Percentiles rank a stretch among this genome's conserved stretches.
Conservation (phyloP, 768 basidiomycete genomes). For the Kwoniella mangroviensis region DNA sequence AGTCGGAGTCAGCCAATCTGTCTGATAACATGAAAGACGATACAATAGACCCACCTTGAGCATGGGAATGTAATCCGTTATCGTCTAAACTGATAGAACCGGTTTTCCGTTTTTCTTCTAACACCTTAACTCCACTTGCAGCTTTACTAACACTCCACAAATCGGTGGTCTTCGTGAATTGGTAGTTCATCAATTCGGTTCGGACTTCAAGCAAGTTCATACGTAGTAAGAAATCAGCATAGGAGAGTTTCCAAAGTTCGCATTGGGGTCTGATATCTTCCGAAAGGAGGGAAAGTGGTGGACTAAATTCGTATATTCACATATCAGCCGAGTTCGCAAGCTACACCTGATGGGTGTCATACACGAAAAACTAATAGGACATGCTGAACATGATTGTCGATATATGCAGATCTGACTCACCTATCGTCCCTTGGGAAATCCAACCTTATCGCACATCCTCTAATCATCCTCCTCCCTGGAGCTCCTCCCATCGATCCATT, state of each 20-base stretch:
- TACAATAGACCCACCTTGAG: conserved; percentile 14
- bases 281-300: conserved; percentile 32
- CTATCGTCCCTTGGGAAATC: conserved; percentile 33
- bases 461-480: conserved; percentile 16
- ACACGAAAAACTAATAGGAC: conserved; percentile 4
- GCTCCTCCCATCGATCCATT: conserved; percentile 4
- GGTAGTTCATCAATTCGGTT: conserved; percentile 32
- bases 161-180: conserved; percentile 17
- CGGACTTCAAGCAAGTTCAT: conserved; percentile 36
- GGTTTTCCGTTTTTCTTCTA: conserved; percentile 4
- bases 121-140: conserved; percentile 15
- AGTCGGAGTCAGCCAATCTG: no score
- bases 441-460: conserved; percentile 30
- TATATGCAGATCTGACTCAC: conserved; percentile 10
- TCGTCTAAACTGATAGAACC: not conserved
- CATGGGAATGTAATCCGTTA: conserved; percentile 15
- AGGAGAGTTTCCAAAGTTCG: conserved; percentile 44
- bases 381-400: not conserved
- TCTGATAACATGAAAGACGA: not conserved
- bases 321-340: conserved; percentile 3
- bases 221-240: conserved; percentile 53
- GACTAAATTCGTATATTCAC: conserved; percentile 16
- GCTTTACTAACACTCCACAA: conserved; percentile 1
- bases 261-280: conserved; percentile 26
- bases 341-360: not conserved